A percentile compares a stretch with the other conserved stretches of the same genome.
Conservation (phyloP, 2,329 filamentous ascomycete species). For the Tolypocladium capitatum region DNA sequence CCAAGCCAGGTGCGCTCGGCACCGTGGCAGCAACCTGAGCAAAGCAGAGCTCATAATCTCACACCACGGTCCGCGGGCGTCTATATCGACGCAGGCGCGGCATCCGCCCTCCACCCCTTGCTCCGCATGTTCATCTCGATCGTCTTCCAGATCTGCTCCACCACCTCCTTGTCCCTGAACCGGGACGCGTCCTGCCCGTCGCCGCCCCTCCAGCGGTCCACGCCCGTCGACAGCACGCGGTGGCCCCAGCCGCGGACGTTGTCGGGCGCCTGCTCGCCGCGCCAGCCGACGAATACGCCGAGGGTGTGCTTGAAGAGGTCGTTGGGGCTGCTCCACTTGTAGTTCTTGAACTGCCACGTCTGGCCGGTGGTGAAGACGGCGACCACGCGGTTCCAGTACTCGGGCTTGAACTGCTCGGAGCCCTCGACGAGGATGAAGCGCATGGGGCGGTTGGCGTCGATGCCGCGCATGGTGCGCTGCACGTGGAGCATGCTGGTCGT, state of each 20-base stretch:
- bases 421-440: conserved; percentile 94
- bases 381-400: conserved; percentile 93
- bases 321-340: conserved; percentile 83
- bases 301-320: conserved; percentile 84
- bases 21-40: background rate
- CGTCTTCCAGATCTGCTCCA: conserved; percentile 81
- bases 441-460: conserved; percentile 59
- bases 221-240: conserved; percentile 60
- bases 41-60: background rate
- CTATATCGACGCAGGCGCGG: conserved; percentile 42
- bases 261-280: conserved; percentile 66
- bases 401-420: conserved; percentile 88
- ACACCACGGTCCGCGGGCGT: background rate
- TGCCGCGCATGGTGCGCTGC: conserved; percentile 57
- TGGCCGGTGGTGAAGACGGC: conserved; percentile 97
- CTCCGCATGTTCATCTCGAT: conserved; percentile 80
- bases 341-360: conserved; percentile 96
- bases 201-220: conserved; percentile 67
- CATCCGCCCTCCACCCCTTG: conserved; percentile 70
- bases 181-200: conserved; percentile 40
- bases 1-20: background rate
- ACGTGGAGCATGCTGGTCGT: conserved; percentile 76
- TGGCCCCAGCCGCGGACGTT: conserved; percentile 76
- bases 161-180: conserved; percentile 85
- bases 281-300: conserved; percentile 85